Evolutionary conservation across 495 filamentous ascomycete species (phyloP).

Genomic region (Pseudoneurospora amorphoporcata): DNA sequence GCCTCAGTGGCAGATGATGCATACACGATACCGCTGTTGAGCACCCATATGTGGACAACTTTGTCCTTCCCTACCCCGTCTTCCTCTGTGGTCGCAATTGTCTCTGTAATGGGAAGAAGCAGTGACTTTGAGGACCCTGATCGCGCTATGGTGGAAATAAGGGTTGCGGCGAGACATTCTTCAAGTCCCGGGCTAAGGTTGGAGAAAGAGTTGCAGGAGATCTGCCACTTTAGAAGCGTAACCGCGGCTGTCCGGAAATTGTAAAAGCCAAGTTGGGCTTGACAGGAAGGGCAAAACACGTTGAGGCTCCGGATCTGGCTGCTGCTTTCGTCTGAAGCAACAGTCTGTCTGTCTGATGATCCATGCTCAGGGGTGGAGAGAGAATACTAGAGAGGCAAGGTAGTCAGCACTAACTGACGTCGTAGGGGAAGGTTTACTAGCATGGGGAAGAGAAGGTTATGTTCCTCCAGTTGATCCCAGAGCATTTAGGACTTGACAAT

Average conservation of each 20-base stretch:
- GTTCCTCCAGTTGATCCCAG: conserved; percentile 51
- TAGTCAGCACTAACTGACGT: conserved; percentile 22
- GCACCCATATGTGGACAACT: conserved; percentile 51
- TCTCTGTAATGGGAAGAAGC: conserved; percentile 28
- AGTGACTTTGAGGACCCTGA: conserved; percentile 41
- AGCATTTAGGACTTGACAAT: conserved; percentile 38
- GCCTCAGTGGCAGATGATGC: conserved; percentile 32
- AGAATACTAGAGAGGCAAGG: conserved; percentile 10
- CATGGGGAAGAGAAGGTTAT: conserved; percentile 23
- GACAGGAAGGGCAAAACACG: conserved; percentile 32
- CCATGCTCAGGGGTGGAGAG: conserved; percentile 12
- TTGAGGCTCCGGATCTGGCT: conserved; percentile 16
- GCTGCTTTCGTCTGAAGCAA: neutral
- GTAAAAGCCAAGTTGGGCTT: conserved; percentile 38
- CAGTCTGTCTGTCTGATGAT: conserved; percentile 6
- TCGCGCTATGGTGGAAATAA: conserved; percentile 35
- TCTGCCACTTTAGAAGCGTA: conserved; percentile 30
- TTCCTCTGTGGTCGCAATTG: neutral
- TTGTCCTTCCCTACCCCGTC: conserved; percentile 2
- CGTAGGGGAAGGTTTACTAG: neutral
- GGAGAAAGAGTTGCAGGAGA: conserved; percentile 17
- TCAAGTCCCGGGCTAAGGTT: conserved; percentile 19
- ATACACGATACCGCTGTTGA: conserved; percentile 59
- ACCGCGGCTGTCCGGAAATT: conserved; percentile 34
- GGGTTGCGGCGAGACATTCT: conserved; percentile 36